Evolutionary conservation across 108 stramenopile genomes (phyloP).

Genomic region (Cafeteria roenbergensis): DNA sequence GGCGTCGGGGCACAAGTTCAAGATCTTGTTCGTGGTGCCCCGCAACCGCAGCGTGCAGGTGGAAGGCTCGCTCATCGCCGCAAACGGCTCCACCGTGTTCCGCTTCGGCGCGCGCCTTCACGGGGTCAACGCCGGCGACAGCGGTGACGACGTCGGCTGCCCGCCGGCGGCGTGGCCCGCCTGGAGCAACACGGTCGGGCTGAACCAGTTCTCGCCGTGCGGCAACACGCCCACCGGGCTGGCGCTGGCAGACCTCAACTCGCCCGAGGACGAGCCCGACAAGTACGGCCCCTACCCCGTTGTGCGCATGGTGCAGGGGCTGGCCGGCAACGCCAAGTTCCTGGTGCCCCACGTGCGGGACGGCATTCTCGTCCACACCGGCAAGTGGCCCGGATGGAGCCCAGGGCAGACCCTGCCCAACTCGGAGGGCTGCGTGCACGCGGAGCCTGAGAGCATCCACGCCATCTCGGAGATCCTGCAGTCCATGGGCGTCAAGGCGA

Average conservation of each 20-base stretch:
- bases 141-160: no score
- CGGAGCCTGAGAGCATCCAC: constrained; percentile 7
- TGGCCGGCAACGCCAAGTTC: constrained; percentile 14
- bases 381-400: constrained; percentile 15
- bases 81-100: neutral
- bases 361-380: constrained; percentile 23
- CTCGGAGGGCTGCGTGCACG: constrained; percentile 22
- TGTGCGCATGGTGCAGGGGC: constrained; percentile 13
- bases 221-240: constrained; percentile 23
- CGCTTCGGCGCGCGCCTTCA: constrained; percentile 11
- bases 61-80: constrained; percentile 3
- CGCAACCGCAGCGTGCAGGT: constrained; percentile 16
- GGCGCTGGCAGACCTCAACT: constrained; percentile 15
- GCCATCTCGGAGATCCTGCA: constrained; percentile 5
- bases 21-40: constrained; percentile 17
- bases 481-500: constrained; percentile 10
- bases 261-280: constrained; percentile 11
- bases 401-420: constrained; percentile 20
- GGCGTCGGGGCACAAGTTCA: neutral
- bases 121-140: neutral
- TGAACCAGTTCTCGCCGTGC: constrained; percentile 14
- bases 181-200: constrained; percentile 11
- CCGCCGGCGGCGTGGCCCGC: constrained; percentile 10
- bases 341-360: constrained; percentile 21
- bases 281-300: constrained; percentile 25